Conservation (phyloP, 305 asterid species). For the Solanum hybrid region DNA sequence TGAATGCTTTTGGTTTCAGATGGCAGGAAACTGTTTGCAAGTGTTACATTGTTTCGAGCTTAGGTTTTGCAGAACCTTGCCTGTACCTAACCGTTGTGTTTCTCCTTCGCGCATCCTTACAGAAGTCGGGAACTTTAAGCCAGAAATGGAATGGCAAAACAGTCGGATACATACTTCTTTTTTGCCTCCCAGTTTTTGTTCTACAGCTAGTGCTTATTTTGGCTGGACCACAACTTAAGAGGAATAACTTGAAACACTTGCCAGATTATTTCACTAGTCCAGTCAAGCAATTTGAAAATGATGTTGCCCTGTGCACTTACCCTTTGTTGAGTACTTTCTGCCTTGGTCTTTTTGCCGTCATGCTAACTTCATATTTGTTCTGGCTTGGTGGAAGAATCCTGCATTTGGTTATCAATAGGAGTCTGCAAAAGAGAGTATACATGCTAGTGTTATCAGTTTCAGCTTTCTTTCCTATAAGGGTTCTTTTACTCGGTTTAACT, state of each 20-base stretch:
- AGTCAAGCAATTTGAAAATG: constrained; percentile 11
- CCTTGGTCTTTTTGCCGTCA: constrained; percentile 46
- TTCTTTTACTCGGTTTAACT: constrained; percentile 55
- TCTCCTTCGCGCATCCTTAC: constrained; percentile 69
- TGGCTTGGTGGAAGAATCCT: constrained; percentile 64
- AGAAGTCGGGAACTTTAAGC: constrained; percentile 41
- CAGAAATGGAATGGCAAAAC: constrained; percentile 63
- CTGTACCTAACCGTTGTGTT: constrained; percentile 48
- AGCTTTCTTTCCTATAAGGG: constrained; percentile 46
- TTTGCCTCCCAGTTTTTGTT: constrained; percentile 45
- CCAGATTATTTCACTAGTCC: constrained; percentile 50
- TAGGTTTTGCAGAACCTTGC: constrained; percentile 80
- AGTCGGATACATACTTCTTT: constrained; percentile 39
- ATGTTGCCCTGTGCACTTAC: constrained; percentile 51
- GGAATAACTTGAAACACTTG: constrained; percentile 19
- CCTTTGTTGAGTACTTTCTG: constrained; percentile 52
- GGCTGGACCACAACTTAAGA: constrained; percentile 32
- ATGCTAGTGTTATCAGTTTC: constrained; percentile 40
- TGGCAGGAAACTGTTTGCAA: constrained; percentile 72
- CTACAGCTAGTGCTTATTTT: constrained; percentile 51
- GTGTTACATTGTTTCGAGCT: constrained; percentile 60
- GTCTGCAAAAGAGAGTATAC: constrained; percentile 64
- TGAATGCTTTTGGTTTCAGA: constrained; percentile 33
- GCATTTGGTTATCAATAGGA: constrained; percentile 60
- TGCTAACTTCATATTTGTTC: constrained; percentile 36